Base-by-base conservation (phyloP, 2,329 filamentous ascomycete species). In the Aspergillus fumigatiaffinis region DNA sequence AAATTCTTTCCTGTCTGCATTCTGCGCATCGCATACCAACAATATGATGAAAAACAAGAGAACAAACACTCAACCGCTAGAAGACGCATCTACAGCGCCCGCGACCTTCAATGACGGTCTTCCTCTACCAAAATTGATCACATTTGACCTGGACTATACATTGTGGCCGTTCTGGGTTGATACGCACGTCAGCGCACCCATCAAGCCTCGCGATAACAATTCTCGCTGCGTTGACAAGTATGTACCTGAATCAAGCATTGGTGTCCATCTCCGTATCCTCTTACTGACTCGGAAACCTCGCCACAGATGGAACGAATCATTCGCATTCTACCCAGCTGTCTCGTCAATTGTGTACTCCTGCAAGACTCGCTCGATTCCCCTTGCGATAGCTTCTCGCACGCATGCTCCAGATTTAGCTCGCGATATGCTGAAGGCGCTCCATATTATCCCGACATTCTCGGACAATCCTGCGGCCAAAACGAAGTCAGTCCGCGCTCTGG, bases 91-190 rank as follows among this genome's bases (percentile, higher is more conserved):
- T 17, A 67, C 77, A 42, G 71, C 73, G 60, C 83, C 83, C 3
- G 72, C 77, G 17, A 86, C 84, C 12, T 86, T 88, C 74, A 84
- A 77, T 59, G 85, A 88, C 64, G 82, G 85, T 46, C 83, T 86
- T 0, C 90, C 91, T 0, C 83, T 96, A 1, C 92, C 92, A 0
- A 86, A 87, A 60, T 82, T 96, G 64, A 83, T 97, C 66, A 90
- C 94, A 62, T 97, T 97, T 77, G 94, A 97, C 73, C 85, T 97
- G 61, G 93, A 97, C 81, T 97, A 97, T 81, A 97, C 94, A 0
- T 82, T 97, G n/a, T 97, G 93, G 94, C 92, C 92, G 4, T 97
- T 97, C 77, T 97, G 93, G 93, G 88, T 96, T 1, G 94, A 97
- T 79, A 96, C 92, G 3, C 92, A 97, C 76, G 89, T 94, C 66